phyloP scores from a whole-genome alignment of 2,329 filamentous ascomycete genomes.

The Fusarium napiforme region DNA sequence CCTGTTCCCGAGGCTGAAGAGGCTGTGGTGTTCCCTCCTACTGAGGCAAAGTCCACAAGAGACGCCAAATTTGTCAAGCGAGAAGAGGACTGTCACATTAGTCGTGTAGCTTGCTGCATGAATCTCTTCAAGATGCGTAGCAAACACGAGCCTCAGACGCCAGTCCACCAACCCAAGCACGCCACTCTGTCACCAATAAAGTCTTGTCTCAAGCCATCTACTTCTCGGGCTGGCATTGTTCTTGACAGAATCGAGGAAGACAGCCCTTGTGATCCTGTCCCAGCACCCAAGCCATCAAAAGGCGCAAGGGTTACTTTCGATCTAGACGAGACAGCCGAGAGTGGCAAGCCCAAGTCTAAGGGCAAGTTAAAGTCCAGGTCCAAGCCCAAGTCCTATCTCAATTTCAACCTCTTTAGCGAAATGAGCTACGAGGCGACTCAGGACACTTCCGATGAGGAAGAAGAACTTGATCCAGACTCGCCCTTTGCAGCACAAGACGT shows the following conservation, averaged over 20 bases:
- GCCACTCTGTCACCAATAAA: background rate
- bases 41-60: no score
- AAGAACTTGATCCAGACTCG: background rate
- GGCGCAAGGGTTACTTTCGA: background rate
- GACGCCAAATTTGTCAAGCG: no score
- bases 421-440: fast-evolving
- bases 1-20: background rate
- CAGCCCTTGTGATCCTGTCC: background rate
- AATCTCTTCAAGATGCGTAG: background rate
- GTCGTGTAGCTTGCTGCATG: background rate
- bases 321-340: background rate
- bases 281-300: background rate
- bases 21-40: background rate
- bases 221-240: background rate
- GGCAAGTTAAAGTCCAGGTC: background rate
- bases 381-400: background rate
- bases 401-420: background rate
- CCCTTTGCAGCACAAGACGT: background rate
- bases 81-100: fast-evolving
- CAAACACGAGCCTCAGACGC: background rate
- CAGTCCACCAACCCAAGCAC: background rate
- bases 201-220: background rate
- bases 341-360: background rate
- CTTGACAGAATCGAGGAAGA: background rate
- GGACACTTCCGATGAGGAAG: background rate